Conservation (phyloP, 768 basidiomycete genomes). For the Wakefieldia striispora region DNA sequence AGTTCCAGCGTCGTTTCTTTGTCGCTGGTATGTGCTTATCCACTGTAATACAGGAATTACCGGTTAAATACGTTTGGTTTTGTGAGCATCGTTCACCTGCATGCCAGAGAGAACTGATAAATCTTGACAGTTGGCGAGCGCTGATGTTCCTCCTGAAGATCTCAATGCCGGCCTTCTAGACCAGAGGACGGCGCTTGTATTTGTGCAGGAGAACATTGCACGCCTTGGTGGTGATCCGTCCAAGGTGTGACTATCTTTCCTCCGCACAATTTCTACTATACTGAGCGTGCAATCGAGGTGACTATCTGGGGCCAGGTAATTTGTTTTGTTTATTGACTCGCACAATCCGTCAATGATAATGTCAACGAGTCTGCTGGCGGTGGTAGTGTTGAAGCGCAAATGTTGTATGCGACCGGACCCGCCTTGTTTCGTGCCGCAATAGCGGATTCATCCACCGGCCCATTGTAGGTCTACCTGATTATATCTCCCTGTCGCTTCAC, state of each 20-base stretch:
- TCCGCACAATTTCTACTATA: background rate
- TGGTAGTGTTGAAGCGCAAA: constrained; percentile 15
- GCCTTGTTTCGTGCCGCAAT: constrained; percentile 15
- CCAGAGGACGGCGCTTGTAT: constrained; percentile 55
- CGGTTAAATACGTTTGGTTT: constrained; percentile 20
- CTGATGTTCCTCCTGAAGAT: constrained; percentile 43
- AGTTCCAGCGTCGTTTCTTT: background rate
- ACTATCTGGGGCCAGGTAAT: constrained; percentile 21
- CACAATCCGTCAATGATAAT: background rate
- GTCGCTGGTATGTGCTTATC: background rate
- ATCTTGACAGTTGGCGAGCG: constrained; percentile 43
- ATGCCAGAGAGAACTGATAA: constrained; percentile 8
- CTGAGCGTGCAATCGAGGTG: constrained; percentile 7
- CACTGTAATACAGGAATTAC: constrained; percentile 9
- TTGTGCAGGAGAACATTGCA: constrained; percentile 63
- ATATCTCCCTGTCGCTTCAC: background rate
- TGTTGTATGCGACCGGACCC: background rate
- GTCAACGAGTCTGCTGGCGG: constrained; percentile 14
- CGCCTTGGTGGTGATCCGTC: constrained; percentile 62
- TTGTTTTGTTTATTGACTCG: background rate
- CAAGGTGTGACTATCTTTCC: constrained; percentile 36
- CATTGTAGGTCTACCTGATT: constrained; percentile 13
- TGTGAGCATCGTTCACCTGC: background rate
- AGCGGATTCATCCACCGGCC: constrained; percentile 18
- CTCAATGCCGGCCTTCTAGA: constrained; percentile 62